Evolutionary conservation across 1,139 yeast species (phyloP).

Genomic region (Saccharomyces pastorianus): DNA sequence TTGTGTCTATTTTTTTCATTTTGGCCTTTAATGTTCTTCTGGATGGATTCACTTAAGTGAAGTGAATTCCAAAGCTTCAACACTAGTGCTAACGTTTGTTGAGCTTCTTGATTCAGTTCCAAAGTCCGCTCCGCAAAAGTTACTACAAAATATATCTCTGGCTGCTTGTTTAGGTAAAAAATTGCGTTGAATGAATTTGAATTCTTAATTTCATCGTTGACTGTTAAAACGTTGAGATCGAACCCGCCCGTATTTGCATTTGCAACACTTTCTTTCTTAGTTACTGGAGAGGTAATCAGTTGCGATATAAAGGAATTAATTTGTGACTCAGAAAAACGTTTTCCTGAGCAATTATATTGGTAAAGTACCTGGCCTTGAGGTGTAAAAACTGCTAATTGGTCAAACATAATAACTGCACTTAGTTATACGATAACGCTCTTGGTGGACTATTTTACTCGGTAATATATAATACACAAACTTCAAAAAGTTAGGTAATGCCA

Average conservation of each 20-base stretch:
- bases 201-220: conserved; percentile 5
- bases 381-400: conserved; percentile 47
- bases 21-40: conserved; percentile 25
- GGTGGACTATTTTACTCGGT: no score
- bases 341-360: conserved; percentile 38
- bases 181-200: conserved; percentile 32
- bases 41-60: conserved; percentile 23
- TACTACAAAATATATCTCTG: conserved; percentile 25
- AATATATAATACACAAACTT: background rate
- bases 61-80: conserved; percentile 26
- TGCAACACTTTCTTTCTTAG: conserved; percentile 20
- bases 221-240: background rate
- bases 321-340: conserved; percentile 43
- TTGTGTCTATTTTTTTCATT: conserved; percentile 21
- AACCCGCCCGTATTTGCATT: background rate
- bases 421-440: no score
- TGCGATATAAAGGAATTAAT: conserved; percentile 42
- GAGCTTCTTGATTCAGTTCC: conserved; percentile 31
- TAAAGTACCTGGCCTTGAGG: conserved; percentile 53
- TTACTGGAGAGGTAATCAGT: conserved; percentile 24
- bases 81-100: conserved; percentile 25
- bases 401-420: conserved; percentile 37
- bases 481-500: background rate
- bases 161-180: conserved; percentile 23
- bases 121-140: conserved; percentile 30